Base-by-base conservation (phyloP, 768 basidiomycete genomes). In the Boletus rubescentipes region DNA sequence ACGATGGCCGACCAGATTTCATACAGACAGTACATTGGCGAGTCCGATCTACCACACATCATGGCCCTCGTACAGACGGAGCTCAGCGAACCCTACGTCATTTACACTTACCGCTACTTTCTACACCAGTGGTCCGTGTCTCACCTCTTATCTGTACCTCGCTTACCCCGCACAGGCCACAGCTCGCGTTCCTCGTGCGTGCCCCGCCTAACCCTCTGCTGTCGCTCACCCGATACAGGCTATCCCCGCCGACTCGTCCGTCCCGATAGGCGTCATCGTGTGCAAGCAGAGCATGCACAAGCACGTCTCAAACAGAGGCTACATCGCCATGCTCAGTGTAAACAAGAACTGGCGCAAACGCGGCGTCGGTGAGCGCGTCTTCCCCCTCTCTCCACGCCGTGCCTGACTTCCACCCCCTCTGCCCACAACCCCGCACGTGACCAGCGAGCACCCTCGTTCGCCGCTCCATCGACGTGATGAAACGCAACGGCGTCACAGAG, bases 311-410 rank as follows among this genome's bases (percentile, higher is more conserved):
- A 91, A 93, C 67, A 74, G 97, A 67, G 97, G 97, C 14, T 99
- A 99, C 69, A 96, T 99, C 54, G 97, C 95, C 35, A 98, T 98
- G 97, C 82, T 98, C 51, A 93, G 91, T 65, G 93, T 98, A 29
- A 80, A 82, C 70, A 86, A 85, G 70, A 72, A 77, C 36, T 97
- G 86, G 82, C 79, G 96, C 35, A 89, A 96, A 71, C 84, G 87
- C 49, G 96, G 97, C 32, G 93, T 98, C 68, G 93, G 93, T 93
- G 70, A 68, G 89, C 80, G 52, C 57, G 54, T 57, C 30, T 5
- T 15, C 12, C 42, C 26, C 37, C 0, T 30, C 6, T 9, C 29
- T 9, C 29, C 12, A 5, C 9, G n/a, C 51, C 38, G 29, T 15
- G 29, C 31, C 40, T 51, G n/a, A 46, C 38, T 37, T 38, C 6